These are phyloP conservation scores for Salix viminalis DNA, from an alignment of 345 rosid species.

Conservation along the genomic window DNA sequence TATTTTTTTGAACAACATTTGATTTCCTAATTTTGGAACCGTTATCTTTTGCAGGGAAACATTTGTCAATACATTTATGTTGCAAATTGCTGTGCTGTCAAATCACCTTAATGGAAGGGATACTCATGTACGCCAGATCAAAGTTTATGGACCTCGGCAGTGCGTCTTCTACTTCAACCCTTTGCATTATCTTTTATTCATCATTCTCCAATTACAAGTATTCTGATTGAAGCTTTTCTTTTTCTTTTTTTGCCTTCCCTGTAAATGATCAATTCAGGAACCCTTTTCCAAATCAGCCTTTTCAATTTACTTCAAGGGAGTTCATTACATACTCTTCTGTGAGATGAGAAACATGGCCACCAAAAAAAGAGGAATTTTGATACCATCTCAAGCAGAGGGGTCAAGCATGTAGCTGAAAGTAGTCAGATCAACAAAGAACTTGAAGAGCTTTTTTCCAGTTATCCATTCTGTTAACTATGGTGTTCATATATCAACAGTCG, in stretches of 20 bases:
- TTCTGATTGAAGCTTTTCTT: background rate
- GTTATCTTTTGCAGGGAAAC: conserved; percentile 58
- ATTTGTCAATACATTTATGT: conserved; percentile 81
- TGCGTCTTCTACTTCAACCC: conserved; percentile 20
- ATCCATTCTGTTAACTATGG: background rate
- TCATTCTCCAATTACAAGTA: background rate
- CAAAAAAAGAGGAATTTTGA: background rate
- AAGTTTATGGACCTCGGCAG: conserved; percentile 82
- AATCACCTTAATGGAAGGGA: conserved; percentile 88
- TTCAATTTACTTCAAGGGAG: conserved; percentile 80
- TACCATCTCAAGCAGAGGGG: background rate
- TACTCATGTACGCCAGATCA: conserved; percentile 88
- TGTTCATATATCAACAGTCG: background rate
- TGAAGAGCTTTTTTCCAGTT: background rate
- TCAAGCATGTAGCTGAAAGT: conserved; percentile 10
- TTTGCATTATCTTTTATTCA: background rate
- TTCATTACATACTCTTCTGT: conserved; percentile 64
- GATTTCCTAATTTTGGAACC: background rate
- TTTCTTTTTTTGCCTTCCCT: background rate
- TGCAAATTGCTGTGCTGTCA: conserved; percentile 76
- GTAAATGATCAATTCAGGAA: conserved; percentile 41
- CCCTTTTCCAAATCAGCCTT: conserved; percentile 79
- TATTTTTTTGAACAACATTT: background rate
- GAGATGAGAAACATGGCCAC: conserved; percentile 42
- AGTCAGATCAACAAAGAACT: background rate